Evolutionary conservation across 257 asterid species (phyloP).

Genomic region (Cynanchum wilfordii): DNA sequence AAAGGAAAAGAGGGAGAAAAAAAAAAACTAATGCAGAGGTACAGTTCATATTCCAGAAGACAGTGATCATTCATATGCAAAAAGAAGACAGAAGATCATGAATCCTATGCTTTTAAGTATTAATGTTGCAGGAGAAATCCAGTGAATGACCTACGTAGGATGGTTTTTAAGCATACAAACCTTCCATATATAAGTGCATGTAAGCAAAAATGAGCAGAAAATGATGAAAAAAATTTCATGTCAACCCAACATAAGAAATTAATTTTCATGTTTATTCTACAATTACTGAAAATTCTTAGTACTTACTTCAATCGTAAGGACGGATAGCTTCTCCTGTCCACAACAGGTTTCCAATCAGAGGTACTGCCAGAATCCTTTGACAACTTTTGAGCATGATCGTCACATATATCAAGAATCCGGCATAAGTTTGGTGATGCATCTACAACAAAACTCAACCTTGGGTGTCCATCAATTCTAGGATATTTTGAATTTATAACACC

Average conservation of each 20-base stretch:
- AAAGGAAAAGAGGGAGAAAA: not conserved
- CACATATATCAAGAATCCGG: conserved; percentile 52
- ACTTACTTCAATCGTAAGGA: conserved; percentile 82
- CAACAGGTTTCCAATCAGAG: conserved; percentile 83
- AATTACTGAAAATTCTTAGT: not conserved
- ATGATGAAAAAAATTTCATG: not conserved
- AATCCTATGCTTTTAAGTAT: not conserved
- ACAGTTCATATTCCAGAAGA: not conserved
- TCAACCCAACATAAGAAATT: too few relatives aligned
- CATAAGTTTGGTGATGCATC: conserved; percentile 56
- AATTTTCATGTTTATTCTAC: too few relatives aligned
- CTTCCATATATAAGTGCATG: not conserved
- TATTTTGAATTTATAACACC: too few relatives aligned
- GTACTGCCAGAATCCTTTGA: conserved; percentile 60
- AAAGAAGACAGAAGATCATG: not conserved
- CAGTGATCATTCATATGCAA: not conserved
- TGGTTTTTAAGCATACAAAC: not conserved
- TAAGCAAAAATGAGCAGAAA: conserved; percentile 1
- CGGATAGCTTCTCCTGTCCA: conserved; percentile 66
- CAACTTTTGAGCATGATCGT: conserved; percentile 48
- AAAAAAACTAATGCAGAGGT: not conserved
- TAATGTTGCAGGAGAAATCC: too few relatives aligned
- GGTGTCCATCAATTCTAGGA: conserved; percentile 61
- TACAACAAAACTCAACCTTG: conserved; percentile 67
- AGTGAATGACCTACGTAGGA: not conserved